Percentiles rank a stretch among this genome's conserved stretches.
Conservation (phyloP, 257 asterid genomes). For the Solanum peruvianum region DNA sequence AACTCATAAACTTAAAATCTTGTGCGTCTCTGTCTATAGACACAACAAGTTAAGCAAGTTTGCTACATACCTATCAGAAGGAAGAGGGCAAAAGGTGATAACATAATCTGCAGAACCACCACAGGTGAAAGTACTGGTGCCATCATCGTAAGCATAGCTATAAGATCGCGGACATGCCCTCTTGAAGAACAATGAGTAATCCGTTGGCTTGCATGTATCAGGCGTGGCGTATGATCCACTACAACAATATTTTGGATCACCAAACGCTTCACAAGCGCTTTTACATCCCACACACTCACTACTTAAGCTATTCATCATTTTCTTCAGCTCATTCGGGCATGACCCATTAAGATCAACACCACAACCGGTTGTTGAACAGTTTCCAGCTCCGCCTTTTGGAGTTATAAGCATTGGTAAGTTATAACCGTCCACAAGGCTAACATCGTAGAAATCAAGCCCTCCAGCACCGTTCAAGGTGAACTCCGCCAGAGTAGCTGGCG, state of each 20-base stretch:
- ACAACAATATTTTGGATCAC: conserved; percentile 22
- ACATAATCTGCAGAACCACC: conserved; percentile 28
- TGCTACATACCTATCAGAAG: conserved; percentile 12
- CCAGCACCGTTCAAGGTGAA: conserved; percentile 59
- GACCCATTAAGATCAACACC: conserved; percentile 35
- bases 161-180: conserved; percentile 28
- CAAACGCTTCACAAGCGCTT: conserved; percentile 41
- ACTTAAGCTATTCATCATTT: neutral
- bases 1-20: neutral
- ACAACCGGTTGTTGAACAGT: conserved; percentile 56
- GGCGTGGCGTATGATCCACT: conserved; percentile 21
- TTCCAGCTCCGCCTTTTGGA: conserved; percentile 43
- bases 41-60: neutral
- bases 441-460: conserved; percentile 72
- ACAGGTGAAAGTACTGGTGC: conserved; percentile 35
- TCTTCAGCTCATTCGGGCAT: conserved; percentile 50
- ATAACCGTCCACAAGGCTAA: conserved; percentile 75
- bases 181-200: conserved; percentile 20
- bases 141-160: conserved; percentile 36
- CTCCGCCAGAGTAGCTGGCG: conserved; percentile 67
- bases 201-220: conserved; percentile 19
- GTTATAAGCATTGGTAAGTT: conserved; percentile 57
- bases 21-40: rapidly evolving
- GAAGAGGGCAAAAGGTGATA: conserved; percentile 24
- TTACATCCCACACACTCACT: conserved; percentile 38